phyloP scores from a whole-genome alignment of 2,329 filamentous ascomycete species.

The Pseudopyrenochaeta lycopersici region DNA sequence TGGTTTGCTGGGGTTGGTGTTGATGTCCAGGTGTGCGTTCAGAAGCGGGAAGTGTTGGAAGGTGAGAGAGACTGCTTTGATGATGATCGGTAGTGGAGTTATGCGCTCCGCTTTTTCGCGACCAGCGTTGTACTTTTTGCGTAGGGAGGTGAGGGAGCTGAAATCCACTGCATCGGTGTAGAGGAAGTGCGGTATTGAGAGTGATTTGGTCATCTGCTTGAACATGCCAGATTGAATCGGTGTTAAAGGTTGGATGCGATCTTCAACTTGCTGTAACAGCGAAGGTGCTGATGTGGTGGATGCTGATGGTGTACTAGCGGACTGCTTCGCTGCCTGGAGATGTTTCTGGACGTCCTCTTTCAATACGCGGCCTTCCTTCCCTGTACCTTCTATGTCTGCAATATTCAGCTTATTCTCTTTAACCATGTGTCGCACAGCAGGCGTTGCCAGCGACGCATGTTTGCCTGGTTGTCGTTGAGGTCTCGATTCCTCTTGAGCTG shows the following conservation, averaged over 20 bases:
- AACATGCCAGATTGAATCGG: conserved; percentile 93
- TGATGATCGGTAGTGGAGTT: conserved; percentile 91
- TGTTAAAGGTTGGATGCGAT: conserved; percentile 75
- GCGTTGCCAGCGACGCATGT: conserved; percentile 82
- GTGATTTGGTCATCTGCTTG: conserved; percentile 93
- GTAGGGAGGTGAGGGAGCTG: conserved; percentile 75
- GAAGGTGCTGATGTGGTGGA: conserved; percentile 36
- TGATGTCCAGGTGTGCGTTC: conserved; percentile 81
- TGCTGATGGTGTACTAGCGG: conserved; percentile 36
- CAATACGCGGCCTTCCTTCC: conserved; percentile 86
- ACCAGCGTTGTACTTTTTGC: conserved; percentile 73
- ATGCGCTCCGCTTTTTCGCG: conserved; percentile 62
- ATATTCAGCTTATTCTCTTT: conserved; percentile 84
- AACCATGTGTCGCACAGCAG: conserved; percentile 87
- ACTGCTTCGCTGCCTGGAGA: conserved; percentile 29
- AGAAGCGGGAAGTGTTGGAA: conserved; percentile 84
- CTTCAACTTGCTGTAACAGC: conserved; percentile 54
- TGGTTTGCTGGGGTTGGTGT: conserved; percentile 69
- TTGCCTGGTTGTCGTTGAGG: conserved; percentile 61
- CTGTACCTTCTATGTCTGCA: conserved; percentile 79
- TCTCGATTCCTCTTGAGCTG: conserved; percentile 21
- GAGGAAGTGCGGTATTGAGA: conserved; percentile 92
- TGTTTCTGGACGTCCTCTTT: conserved; percentile 83
- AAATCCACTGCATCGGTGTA: conserved; percentile 92
- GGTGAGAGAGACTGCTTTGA: conserved; percentile 92